Percentiles rank a stretch among this genome's conserved stretches.
phyloP scores from a whole-genome alignment of 331 rosid genomes.

The Quercus tomentella region DNA sequence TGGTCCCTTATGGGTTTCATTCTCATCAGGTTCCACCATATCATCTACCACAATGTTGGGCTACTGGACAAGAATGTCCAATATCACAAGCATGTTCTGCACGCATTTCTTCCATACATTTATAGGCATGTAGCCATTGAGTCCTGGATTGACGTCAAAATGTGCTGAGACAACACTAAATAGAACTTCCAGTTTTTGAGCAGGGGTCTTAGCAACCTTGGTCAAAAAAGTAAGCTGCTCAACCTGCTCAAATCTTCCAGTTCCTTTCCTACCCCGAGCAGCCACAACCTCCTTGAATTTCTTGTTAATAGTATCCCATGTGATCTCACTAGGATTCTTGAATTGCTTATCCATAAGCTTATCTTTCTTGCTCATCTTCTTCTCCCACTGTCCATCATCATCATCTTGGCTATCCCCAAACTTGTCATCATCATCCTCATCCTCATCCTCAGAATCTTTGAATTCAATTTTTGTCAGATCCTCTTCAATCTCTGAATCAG shows the following conservation, averaged over 20 bases:
- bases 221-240: conserved; percentile 93
- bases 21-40: conserved; percentile 77
- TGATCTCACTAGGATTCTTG: conserved; percentile 90
- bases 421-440: conserved; percentile 21
- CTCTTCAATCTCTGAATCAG: conserved; percentile 48
- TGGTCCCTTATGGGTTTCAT: conserved; percentile 78
- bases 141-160: conserved; percentile 87
- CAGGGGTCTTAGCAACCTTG: conserved; percentile 96
- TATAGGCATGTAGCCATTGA: conserved; percentile 73
- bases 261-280: conserved; percentile 77
- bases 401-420: conserved; percentile 25
- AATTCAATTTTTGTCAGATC: conserved; percentile 31
- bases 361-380: conserved; percentile 67
- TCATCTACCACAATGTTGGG: conserved; percentile 82
- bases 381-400: conserved; percentile 44
- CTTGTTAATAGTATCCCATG: conserved; percentile 91
- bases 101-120: conserved; percentile 80
- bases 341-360: conserved; percentile 77
- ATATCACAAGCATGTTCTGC: conserved; percentile 71
- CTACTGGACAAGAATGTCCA: conserved; percentile 76
- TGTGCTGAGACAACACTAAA: conserved; percentile 92
- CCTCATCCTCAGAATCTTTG: conserved; percentile 37
- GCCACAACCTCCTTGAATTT: conserved; percentile 94
- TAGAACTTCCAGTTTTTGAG: conserved; percentile 91
- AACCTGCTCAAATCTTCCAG: conserved; percentile 94